phyloP scores from a whole-genome alignment of 1,284 basidiomycete species.

The Amylostereum areolatum region DNA sequence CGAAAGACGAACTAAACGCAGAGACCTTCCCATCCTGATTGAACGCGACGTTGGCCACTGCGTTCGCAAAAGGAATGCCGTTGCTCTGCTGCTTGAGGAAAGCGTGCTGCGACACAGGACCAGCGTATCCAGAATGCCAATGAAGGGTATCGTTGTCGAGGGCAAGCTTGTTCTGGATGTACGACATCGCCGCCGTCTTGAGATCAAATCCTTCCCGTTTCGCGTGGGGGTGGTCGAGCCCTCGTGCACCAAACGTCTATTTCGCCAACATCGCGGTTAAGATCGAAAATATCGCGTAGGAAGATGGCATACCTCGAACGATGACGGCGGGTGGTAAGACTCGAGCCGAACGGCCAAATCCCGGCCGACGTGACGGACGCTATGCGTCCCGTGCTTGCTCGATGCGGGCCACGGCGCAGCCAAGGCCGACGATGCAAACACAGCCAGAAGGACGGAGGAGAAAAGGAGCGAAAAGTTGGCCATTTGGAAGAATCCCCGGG shows the following conservation, averaged over 20 bases:
- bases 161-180: slow-evolving; percentile 22
- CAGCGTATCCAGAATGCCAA: slow-evolving; percentile 21
- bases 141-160: slow-evolving; percentile 18
- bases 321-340: slow-evolving; percentile 36
- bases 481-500: neutral
- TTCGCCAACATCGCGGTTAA: neutral
- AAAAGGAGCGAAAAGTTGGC: slow-evolving; percentile 24
- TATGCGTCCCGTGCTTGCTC: slow-evolving; percentile 34
- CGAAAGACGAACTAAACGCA: slow-evolving; percentile 46
- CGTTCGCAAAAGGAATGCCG: slow-evolving; percentile 36
- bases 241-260: slow-evolving; percentile 36
- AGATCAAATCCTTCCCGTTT: slow-evolving; percentile 23
- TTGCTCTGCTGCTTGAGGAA: slow-evolving; percentile 34
- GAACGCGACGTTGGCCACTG: slow-evolving; percentile 41
- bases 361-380: slow-evolving; percentile 25
- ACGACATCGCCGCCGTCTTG: slow-evolving; percentile 23
- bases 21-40: slow-evolving; percentile 32
- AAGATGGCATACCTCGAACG: slow-evolving; percentile 30
- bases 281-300: neutral
- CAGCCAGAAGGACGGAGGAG: slow-evolving; percentile 22
- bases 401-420: slow-evolving; percentile 23
- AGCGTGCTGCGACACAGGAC: slow-evolving; percentile 25
- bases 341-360: slow-evolving; percentile 25
- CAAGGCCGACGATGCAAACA: slow-evolving; percentile 20
- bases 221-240: slow-evolving; percentile 26